Base-by-base conservation (phyloP, 345 rosid genomes). In the Durio zibethinus region DNA sequence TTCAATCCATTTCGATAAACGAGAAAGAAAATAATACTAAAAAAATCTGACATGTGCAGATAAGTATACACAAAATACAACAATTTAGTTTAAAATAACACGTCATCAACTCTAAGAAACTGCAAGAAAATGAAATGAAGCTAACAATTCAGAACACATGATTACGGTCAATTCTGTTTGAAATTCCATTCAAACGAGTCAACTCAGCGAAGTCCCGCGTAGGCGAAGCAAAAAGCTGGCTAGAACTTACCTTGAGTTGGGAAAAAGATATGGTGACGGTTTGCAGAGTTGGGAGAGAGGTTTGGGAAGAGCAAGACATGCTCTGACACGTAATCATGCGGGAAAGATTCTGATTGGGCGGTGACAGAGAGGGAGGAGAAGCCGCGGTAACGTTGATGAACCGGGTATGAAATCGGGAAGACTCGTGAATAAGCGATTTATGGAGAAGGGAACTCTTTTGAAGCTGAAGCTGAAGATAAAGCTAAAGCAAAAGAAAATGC, bases 211-310 rank as follows among this genome's bases (percentile, higher is more conserved):
- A 54, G 60, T 54, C 14, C 4, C 12, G 0, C 12, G 27, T n/a
- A 54, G 14, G 10, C 29, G 4, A 12, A 12, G 15, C 68, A 60
- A 25, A 25, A 21, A 6, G 0, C 69, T 25, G n/a, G 25, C 67
- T 66, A 79, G 35, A 35, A 61, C 78, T 36, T 23, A 90, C 98
- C 94, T 89, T 82, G 85, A 94, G 91, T 29, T 90, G 88, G 43
- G 88, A 84, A 90, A 84, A 93, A 7, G 98, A 79, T 83, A 95
- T 64, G 76, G 91, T 88, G 83, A 93, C 91, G 0, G 94, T 90
- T 43, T 87, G 82, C 78, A 88, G 84, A 14, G 90, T 85, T n/a
- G 90, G 91, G 20, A 81, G 76, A 79, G 73, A 65, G 71, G 85
- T 64, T 60, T 81, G 74, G 18, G 88, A 63, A 42, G 84, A 80